Percentiles rank a stretch among this genome's conserved stretches.
These are phyloP conservation scores for Rhodotorula sp. DNA, from an alignment of 1,284 basidiomycete genomes.

Conservation along the genomic window DNA sequence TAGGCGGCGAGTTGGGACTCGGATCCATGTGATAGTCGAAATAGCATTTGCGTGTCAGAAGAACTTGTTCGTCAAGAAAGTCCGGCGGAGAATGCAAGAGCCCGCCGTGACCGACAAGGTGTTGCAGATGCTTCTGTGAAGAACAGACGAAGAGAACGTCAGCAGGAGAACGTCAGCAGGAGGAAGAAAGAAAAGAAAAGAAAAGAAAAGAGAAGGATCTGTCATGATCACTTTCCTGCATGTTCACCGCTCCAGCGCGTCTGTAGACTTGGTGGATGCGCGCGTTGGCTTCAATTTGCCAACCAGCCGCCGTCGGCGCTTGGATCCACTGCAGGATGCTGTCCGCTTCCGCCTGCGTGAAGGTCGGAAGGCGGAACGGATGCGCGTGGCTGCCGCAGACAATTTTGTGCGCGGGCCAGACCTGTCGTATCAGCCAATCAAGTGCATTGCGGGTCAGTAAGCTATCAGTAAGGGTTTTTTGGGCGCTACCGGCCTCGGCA, in stretches of 20 bases:
- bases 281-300: no score
- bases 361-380: not conserved
- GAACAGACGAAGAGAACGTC: no score
- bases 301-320: not conserved
- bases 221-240: no score
- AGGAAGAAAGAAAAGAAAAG: no score
- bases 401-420: not conserved
- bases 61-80: not conserved
- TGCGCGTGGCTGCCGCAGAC: not conserved
- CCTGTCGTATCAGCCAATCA: not conserved
- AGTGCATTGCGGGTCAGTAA: not conserved
- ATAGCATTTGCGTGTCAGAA: not conserved
- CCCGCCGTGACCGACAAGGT: not conserved
- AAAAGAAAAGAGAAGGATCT: no score
- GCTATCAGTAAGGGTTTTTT: no score
- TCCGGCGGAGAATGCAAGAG: not conserved
- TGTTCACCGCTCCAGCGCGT: no score
- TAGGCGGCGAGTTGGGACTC: not conserved
- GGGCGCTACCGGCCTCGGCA: no score
- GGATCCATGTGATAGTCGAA: not conserved
- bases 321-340: not conserved
- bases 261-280: no score
- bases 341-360: not conserved
- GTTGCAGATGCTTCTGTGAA: not conserved
- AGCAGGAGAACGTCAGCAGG: no score